Conservation (phyloP, 331 rosid species). For the Saraca asoca region DNA sequence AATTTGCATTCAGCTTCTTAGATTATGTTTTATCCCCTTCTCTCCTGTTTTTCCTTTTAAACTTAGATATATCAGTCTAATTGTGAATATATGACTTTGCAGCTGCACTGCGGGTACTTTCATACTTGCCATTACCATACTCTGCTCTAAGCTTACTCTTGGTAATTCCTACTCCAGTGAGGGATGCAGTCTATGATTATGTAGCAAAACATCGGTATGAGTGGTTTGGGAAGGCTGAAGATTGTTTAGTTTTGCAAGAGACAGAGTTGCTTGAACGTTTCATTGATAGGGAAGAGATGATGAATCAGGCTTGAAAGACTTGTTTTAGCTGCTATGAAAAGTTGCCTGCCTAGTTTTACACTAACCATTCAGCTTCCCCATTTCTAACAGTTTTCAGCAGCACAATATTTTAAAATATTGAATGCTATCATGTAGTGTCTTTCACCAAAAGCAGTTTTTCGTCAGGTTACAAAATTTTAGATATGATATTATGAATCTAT, state of each 20-base stretch:
- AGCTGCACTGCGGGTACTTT: slow-evolving; percentile 36
- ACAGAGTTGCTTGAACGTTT: slow-evolving; percentile 73
- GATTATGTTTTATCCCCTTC: slow-evolving; percentile 22
- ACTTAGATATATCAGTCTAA: slow-evolving; percentile 28
- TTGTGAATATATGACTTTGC: slow-evolving; percentile 27
- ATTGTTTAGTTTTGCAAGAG: slow-evolving; percentile 64
- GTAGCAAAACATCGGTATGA: slow-evolving; percentile 58
- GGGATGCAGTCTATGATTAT: slow-evolving; percentile 64
- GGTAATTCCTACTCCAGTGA: slow-evolving; percentile 66
- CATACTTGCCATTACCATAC: slow-evolving; percentile 75
- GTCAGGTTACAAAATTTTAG: no score
- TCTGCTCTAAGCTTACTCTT: slow-evolving; percentile 56
- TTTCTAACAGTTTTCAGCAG: slow-evolving; percentile 8
- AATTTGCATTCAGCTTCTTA: slow-evolving; percentile 19
- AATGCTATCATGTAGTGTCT: slow-evolving; percentile 6
- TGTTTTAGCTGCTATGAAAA: slow-evolving; percentile 13
- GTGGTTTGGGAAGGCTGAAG: slow-evolving; percentile 65
- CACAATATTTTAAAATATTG: slow-evolving; percentile 18
- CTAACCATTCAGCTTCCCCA: slow-evolving; percentile 4
- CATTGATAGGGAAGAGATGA: slow-evolving; percentile 76
- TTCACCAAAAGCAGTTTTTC: background rate
- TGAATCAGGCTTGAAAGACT: slow-evolving; percentile 28
- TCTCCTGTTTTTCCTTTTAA: slow-evolving; percentile 3
- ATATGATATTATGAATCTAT: no score
- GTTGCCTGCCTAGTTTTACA: slow-evolving; percentile 12